phyloP scores from a whole-genome alignment of 1,139 yeast species.

The Petasospora rhodanensis region DNA sequence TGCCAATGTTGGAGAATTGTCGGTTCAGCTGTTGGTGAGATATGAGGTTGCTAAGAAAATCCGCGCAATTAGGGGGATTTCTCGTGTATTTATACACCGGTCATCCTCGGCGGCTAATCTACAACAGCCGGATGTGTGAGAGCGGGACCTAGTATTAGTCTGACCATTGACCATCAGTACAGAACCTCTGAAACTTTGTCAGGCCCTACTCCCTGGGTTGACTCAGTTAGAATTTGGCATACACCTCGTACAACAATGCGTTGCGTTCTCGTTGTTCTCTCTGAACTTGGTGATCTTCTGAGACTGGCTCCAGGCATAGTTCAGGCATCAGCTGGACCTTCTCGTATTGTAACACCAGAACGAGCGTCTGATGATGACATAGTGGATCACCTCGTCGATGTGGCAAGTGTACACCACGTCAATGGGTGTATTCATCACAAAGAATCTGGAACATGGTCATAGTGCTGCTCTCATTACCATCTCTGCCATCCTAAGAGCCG shows the following conservation, averaged over 20 bases:
- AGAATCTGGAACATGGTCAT: constrained; percentile 87
- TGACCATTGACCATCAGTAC: no score
- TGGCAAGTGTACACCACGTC: constrained; percentile 72
- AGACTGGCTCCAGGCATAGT: constrained; percentile 74
- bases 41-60: no score
- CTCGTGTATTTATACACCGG: no score
- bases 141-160: no score
- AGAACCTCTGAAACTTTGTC: no score
- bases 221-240: constrained; percentile 32
- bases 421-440: constrained; percentile 87
- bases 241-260: constrained; percentile 24
- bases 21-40: no score
- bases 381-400: constrained; percentile 84
- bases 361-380: constrained; percentile 72
- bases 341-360: constrained; percentile 68
- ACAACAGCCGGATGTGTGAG: no score
- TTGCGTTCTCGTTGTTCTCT: constrained; percentile 46
- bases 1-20: no score
- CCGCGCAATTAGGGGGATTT: no score
- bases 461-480: constrained; percentile 23
- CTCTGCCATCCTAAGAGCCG: constrained; percentile 16
- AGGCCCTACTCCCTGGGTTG: constrained; percentile 79
- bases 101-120: no score
- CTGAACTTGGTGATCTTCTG: constrained; percentile 51
- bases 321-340: constrained; percentile 76